These are phyloP conservation scores for Thelonectria olida DNA, from an alignment of 2,329 filamentous ascomycete genomes.

Conservation along the genomic window DNA sequence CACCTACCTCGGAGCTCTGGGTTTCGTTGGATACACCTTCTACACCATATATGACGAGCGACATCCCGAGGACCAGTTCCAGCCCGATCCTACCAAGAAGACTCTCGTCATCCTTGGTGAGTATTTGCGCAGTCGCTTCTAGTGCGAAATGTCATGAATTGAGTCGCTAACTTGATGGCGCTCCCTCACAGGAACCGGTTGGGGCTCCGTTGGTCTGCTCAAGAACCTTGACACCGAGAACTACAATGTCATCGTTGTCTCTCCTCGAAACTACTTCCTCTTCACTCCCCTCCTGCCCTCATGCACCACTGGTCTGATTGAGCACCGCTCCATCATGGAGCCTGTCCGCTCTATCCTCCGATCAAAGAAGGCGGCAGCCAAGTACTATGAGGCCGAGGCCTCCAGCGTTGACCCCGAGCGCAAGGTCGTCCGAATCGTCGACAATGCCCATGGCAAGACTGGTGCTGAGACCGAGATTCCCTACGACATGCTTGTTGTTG, in stretches of 20 bases:
- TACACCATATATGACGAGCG: conserved; percentile 87
- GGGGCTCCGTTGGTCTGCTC: conserved; percentile 92
- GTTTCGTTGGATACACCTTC: conserved; percentile 73
- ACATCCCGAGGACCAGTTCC: conserved; percentile 81
- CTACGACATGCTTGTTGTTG: conserved; percentile 98
- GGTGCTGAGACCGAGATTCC: conserved; percentile 86
- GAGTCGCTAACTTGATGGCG: conserved; percentile 35
- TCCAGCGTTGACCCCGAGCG: conserved; percentile 94
- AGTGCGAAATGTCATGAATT: conserved; percentile 10
- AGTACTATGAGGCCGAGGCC: conserved; percentile 97
- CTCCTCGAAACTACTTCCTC: conserved; percentile 98
- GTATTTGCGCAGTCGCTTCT: conserved; percentile 29
- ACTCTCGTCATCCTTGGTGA: conserved; percentile 94
- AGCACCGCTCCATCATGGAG: conserved; percentile 99
- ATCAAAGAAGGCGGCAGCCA: conserved; percentile 91
- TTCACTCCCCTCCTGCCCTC: conserved; percentile 98
- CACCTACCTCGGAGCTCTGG: conserved; percentile 79
- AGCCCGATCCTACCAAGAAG: conserved; percentile 90
- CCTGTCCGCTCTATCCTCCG: conserved; percentile 95
- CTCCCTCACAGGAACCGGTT: conserved; percentile 80
- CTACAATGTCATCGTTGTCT: conserved; percentile 98
- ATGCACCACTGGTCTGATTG: conserved; percentile 96
- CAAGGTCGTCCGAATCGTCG: conserved; percentile 87
- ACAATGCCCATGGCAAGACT: conserved; percentile 91
- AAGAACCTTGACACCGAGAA: conserved; percentile 99